A percentile compares a stretch with the other conserved stretches of the same genome.
phyloP scores from a whole-genome alignment of 345 rosid genomes.

The Citrus sinensis region DVS_A1.0 CM039161.1:23521501-23522000 shows the following conservation, averaged over 20 bases:
- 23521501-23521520: conserved; percentile 70
- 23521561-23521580: conserved; percentile 39
- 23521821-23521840: conserved; percentile 89
- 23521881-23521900: not conserved
- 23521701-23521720: conserved; percentile 31
- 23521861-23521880: conserved; percentile 19
- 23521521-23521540: conserved; percentile 94
- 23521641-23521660: conserved; percentile 44
- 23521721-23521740: conserved; percentile 21
- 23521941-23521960: not conserved
- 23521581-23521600: conserved; percentile 40
- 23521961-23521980: not conserved
- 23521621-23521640: conserved; percentile 57
- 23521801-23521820: conserved; percentile 49
- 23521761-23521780: conserved; percentile 91
- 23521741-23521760: conserved; percentile 35
- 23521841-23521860: conserved; percentile 97
- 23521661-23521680: conserved; percentile 79
- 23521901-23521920: not conserved
- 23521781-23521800: conserved; percentile 74
- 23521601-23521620: conserved; percentile 38
- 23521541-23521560: conserved; percentile 67
- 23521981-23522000: not conserved
- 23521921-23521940: not conserved
- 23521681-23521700: conserved; percentile 74